Conservation (phyloP, 306 rosid species). For the Lathyrus sativus region DNA sequence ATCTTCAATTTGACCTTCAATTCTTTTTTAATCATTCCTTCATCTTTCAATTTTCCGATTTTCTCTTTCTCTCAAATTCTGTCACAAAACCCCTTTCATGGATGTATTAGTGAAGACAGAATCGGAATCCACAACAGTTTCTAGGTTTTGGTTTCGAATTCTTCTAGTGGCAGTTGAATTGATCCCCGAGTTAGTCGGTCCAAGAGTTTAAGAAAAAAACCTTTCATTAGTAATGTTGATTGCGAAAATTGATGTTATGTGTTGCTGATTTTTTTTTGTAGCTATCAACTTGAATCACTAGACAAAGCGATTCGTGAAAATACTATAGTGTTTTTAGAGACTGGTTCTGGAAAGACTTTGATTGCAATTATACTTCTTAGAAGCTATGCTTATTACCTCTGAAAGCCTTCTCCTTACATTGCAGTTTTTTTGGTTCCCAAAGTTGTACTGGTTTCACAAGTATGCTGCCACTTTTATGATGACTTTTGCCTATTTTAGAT, state of each 20-base stretch:
- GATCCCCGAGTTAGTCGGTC: no score
- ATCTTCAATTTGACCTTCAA: no score
- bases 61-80: no score
- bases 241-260: not conserved
- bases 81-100: no score
- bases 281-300: constrained; percentile 84
- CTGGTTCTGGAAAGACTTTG: constrained; percentile 92
- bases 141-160: no score
- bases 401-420: constrained; percentile 64
- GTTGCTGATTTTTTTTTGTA: constrained; percentile 38
- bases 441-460: constrained; percentile 85
- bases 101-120: no score
- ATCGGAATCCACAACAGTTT: no score
- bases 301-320: constrained; percentile 61
- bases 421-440: constrained; percentile 83
- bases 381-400: constrained; percentile 63
- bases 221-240: no score
- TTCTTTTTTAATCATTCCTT: no score
- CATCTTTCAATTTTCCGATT: no score
- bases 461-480: constrained; percentile 33
- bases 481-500: not conserved
- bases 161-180: no score
- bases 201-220: not conserved
- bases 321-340: constrained; percentile 76
- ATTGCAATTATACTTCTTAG: constrained; percentile 87